These are phyloP conservation scores for Cotoneaster glaucophyllus DNA, from an alignment of 306 rosid species.

Conservation along the genomic window DNA sequence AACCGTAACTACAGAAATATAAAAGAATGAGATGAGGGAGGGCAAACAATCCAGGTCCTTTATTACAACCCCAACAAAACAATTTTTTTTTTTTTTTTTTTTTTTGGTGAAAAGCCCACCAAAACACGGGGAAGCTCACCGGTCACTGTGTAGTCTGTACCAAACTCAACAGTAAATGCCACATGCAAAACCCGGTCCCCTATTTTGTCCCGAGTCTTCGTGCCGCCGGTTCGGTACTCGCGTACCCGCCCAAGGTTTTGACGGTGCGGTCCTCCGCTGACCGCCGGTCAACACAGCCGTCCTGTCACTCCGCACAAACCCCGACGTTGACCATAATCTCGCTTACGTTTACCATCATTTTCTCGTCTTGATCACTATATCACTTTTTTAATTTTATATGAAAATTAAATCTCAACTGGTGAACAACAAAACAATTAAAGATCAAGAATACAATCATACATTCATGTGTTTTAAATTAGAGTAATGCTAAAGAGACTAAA, in stretches of 20 bases:
- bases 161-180: not conserved
- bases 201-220: not conserved
- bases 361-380: not conserved
- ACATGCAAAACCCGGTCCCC: constrained; percentile 14
- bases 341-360: not conserved
- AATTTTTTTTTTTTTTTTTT: too few relatives aligned
- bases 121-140: not conserved
- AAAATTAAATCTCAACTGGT: too few relatives aligned
- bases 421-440: too few relatives aligned
- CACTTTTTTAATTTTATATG: too few relatives aligned
- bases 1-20: too few relatives aligned
- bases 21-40: too few relatives aligned
- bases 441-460: too few relatives aligned
- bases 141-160: constrained; percentile 1
- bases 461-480: too few relatives aligned
- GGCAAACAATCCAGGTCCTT: too few relatives aligned
- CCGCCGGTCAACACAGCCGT: constrained; percentile 32
- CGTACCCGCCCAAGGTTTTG: constrained; percentile 4
- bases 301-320: constrained; percentile 28
- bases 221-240: constrained; percentile 3
- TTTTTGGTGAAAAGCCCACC: too few relatives aligned
- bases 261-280: constrained; percentile 39
- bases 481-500: rapidly evolving
- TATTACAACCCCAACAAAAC: not conserved
- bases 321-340: constrained; percentile 38